Conservation (phyloP, 2,329 filamentous ascomycete genomes). For the Cytospora piceae region DNA sequence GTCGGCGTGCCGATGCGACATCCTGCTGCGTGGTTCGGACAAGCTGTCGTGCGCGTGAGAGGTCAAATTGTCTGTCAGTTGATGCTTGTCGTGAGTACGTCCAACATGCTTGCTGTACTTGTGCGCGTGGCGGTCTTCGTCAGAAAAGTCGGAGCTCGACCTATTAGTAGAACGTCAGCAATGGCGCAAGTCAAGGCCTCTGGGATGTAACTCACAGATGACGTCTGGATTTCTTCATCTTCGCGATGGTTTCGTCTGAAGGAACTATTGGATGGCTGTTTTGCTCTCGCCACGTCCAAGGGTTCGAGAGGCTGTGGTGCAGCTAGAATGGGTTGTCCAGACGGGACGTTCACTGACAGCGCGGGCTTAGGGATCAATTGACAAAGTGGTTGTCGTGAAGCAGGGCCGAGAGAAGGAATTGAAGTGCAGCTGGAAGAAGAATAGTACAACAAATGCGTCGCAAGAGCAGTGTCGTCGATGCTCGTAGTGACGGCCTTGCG, state of each 20-base stretch:
- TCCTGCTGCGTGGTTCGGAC: neutral
- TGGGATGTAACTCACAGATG: conserved; percentile 1
- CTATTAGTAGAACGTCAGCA: conserved; percentile 16
- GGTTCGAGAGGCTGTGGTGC: neutral
- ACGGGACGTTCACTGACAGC: neutral
- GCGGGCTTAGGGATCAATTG: neutral
- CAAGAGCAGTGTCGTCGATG: neutral
- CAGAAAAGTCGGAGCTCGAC: conserved; percentile 15
- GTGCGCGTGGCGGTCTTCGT: conserved; percentile 17
- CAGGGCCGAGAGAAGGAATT: neutral
- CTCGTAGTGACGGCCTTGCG: neutral
- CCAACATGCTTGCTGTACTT: conserved; percentile 19
- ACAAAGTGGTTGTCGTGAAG: neutral
- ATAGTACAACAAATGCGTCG: neutral
- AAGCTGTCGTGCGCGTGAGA: neutral
- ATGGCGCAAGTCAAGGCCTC: neutral
- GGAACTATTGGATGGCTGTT: neutral
- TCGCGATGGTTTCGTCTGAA: neutral
- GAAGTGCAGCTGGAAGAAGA: neutral
- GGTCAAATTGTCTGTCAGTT: neutral
- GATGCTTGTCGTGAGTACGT: conserved; percentile 3
- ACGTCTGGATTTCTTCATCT: conserved; percentile 17
- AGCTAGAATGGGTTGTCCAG: neutral
- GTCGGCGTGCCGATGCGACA: conserved; percentile 2
- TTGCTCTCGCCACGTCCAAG: neutral